phyloP scores from a whole-genome alignment of 495 filamentous ascomycete species.

The Xanthoparmelia taractica region DNA sequence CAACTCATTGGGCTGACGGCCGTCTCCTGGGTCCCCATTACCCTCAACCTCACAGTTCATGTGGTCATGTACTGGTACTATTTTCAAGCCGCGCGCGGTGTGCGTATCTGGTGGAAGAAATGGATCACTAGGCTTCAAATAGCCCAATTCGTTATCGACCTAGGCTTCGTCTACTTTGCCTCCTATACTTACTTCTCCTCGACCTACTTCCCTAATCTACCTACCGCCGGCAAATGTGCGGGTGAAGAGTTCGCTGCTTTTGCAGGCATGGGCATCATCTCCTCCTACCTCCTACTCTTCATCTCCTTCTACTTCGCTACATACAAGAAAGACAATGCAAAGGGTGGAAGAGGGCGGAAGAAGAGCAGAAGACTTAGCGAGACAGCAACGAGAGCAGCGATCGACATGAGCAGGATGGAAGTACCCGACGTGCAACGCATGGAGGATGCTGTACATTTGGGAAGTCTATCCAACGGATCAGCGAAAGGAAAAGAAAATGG shows the following conservation, averaged over 20 bases:
- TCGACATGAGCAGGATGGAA: slow-evolving; percentile 49
- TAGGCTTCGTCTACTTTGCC: slow-evolving; percentile 86
- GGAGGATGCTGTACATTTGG: slow-evolving; percentile 18
- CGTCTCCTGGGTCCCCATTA: slow-evolving; percentile 62
- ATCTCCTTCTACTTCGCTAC: slow-evolving; percentile 98
- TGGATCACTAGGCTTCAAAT: slow-evolving; percentile 54
- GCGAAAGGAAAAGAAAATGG: slow-evolving; percentile 18
- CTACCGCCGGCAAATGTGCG: slow-evolving; percentile 76
- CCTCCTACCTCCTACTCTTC: slow-evolving; percentile 92
- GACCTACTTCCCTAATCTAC: slow-evolving; percentile 81
- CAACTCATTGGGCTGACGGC: slow-evolving; percentile 61
- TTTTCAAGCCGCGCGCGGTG: slow-evolving; percentile 52
- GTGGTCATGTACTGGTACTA: slow-evolving; percentile 67
- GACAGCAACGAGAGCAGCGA: slow-evolving; percentile 44
- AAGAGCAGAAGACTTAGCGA: slow-evolving; percentile 43
- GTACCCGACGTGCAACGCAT: slow-evolving; percentile 33
- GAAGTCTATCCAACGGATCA: slow-evolving; percentile 3
- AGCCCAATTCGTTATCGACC: slow-evolving; percentile 51
- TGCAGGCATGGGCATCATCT: slow-evolving; percentile 82
- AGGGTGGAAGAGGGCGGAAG: slow-evolving; percentile 22
- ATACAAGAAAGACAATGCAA: slow-evolving; percentile 78
- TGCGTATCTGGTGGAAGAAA: slow-evolving; percentile 56
- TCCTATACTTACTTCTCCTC: slow-evolving; percentile 92
- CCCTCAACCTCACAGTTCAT: slow-evolving; percentile 60
- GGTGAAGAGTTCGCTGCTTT: slow-evolving; percentile 98